phyloP scores from a whole-genome alignment of 371 early-diverging fungal genomes.

The Parasitella parasitica region DNA sequence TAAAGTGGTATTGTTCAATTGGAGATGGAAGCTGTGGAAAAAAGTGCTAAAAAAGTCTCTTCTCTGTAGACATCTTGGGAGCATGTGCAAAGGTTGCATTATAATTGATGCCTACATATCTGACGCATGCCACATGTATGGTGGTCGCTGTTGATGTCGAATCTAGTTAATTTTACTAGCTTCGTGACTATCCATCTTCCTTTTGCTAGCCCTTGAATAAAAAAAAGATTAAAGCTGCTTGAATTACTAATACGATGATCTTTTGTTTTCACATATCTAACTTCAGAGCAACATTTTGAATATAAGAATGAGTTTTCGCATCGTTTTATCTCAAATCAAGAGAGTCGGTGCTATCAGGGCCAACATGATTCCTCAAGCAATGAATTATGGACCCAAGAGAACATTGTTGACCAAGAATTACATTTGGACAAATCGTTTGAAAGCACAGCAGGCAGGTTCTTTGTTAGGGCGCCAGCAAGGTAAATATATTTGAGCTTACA shows the following conservation, averaged over 20 bases:
- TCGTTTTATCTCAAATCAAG: slow-evolving; percentile 16
- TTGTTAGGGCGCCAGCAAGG: slow-evolving; percentile 28
- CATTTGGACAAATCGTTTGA: slow-evolving; percentile 8
- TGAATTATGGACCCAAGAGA: not conserved
- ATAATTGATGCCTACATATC: too few relatives aligned
- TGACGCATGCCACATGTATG: too few relatives aligned
- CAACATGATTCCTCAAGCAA: not conserved
- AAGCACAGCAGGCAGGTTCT: slow-evolving; percentile 3
- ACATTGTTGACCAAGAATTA: slow-evolving; percentile 13
- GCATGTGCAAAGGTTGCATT: too few relatives aligned
- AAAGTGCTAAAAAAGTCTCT: too few relatives aligned
- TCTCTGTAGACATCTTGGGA: too few relatives aligned
- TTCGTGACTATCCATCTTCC: not conserved
- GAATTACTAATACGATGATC: not conserved
- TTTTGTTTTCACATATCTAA: slow-evolving; percentile 2
- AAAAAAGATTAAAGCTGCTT: not conserved
- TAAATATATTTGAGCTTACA: not conserved
- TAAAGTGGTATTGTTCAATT: too few relatives aligned
- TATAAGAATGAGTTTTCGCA: slow-evolving; percentile 10
- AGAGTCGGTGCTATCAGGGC: not conserved
- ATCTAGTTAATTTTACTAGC: not conserved
- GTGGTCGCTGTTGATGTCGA: too few relatives aligned
- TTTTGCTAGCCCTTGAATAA: not conserved
- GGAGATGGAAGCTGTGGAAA: too few relatives aligned
- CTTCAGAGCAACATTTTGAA: not conserved